Evolutionary conservation across 2,329 filamentous ascomycete species (phyloP).

Genomic region (Cadophora sp.): DNA sequence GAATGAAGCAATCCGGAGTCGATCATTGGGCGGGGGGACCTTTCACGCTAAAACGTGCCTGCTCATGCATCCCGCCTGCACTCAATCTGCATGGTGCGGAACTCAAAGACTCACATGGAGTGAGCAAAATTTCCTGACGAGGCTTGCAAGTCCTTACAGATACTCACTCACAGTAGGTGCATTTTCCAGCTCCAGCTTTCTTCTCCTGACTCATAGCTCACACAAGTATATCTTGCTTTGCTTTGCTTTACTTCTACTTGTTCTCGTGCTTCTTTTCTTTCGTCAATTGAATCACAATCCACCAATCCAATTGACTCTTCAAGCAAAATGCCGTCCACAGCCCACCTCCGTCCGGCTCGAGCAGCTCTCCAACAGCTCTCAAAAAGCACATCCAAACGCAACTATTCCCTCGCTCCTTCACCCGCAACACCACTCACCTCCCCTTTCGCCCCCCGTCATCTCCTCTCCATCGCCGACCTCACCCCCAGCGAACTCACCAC

Average conservation of each 20-base stretch:
- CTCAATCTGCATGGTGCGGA: constrained; percentile 1
- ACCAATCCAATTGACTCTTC: constrained; percentile 27
- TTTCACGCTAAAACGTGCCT: not conserved
- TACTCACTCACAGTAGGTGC: constrained; percentile 15
- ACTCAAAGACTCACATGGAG: constrained; percentile 20
- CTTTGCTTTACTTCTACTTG: not conserved
- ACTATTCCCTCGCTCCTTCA: constrained; percentile 30
- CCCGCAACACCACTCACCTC: constrained; percentile 52
- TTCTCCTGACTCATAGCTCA: constrained; percentile 10
- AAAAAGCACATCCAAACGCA: constrained; percentile 34
- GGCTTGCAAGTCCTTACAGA: constrained; percentile 1
- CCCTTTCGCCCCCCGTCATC: constrained; percentile 66
- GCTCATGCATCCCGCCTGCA: constrained; percentile 3
- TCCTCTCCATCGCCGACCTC: constrained; percentile 91
- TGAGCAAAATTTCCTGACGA: constrained; percentile 13
- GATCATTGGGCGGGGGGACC: constrained; percentile 7
- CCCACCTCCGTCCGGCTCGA: constrained; percentile 36
- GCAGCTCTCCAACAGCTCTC: constrained; percentile 36
- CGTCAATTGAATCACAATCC: constrained; percentile 28
- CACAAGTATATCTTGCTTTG: constrained; percentile 15
- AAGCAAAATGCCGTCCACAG: constrained; percentile 30
- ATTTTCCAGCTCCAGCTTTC: constrained; percentile 8
- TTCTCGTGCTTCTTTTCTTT: not conserved
- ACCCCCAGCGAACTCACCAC: constrained; percentile 78
- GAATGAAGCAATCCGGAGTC: not conserved